Evolutionary conservation across 768 basidiomycete genomes (phyloP), one percentile per base, ranked within the genome.

Genomic region (Boletus subparvulus): DNA sequence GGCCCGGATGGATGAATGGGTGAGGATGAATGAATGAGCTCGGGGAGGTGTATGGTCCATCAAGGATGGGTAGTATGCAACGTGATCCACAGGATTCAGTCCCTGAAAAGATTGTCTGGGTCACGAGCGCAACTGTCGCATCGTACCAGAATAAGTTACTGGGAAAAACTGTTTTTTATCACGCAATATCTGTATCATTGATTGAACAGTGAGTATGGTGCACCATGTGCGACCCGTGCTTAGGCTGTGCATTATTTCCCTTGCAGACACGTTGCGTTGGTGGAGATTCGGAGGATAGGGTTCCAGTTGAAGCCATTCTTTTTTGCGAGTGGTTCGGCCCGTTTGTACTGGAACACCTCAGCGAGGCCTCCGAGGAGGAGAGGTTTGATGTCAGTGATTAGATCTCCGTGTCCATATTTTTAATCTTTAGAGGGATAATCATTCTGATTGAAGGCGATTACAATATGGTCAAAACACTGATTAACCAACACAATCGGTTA

Each of bases 41-140:
- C n/a, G 9, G 39, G 39, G 3, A 10, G 2, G n/a, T 40, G 39
- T 40, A n/a, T n/a, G 8, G 17, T 16, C 17, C 39, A 9, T n/a
- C 39, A 40, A 39, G 35, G 35, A 13, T 4, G 13, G 61, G 2
- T 59, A 97, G 95, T 19, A 95, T 96, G 3, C 87, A 90, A 62
- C 96, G 94, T 68, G 94, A 92, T 1, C 92, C 93, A 16, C 92
- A 97, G 68, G 90, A 93, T 62, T 92, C 82, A 14, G 94, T 97
- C 1, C 94, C 94, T 8, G 96, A 98, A 66, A 88, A 90, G 56
- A 89, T 98, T 9, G 78, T 98, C 2, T 99, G 96, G 96, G 96
- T 10, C 96, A 98, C 70, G 96, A 99, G 71, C 96, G 98, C 68
- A 95, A 98, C 71, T 98, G 95, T 67, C 84, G 94, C 32, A 90